Evolutionary conservation across 108 stramenopile genomes (phyloP).

Genomic region (Thalassiosira profunda): DNA sequence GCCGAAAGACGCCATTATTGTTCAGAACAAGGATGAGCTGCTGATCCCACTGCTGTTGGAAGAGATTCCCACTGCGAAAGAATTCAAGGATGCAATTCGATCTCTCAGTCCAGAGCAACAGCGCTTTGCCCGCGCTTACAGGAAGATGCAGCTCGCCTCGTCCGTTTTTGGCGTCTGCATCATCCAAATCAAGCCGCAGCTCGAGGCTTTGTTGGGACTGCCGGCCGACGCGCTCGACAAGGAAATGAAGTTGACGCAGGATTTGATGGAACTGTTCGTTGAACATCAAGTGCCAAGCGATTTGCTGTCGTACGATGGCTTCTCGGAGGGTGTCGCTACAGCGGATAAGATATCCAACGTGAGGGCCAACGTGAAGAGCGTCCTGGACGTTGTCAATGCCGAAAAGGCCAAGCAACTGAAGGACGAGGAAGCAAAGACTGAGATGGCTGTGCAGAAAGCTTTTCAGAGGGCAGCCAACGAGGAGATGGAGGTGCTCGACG

Average conservation of each 20-base stretch:
- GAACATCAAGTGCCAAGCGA: constrained; percentile 91
- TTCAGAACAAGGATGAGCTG: constrained; percentile 92
- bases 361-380: constrained; percentile 61
- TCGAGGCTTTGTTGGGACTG: constrained; percentile 75
- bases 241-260: constrained; percentile 85
- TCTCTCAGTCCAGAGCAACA: constrained; percentile 92
- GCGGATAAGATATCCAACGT: constrained; percentile 71
- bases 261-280: constrained; percentile 83
- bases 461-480: constrained; percentile 7
- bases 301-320: constrained; percentile 79
- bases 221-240: constrained; percentile 76
- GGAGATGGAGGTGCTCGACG: background rate
- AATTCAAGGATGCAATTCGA: constrained; percentile 87
- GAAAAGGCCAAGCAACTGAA: constrained; percentile 63
- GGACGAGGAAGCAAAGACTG: constrained; percentile 52
- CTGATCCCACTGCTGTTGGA: constrained; percentile 80
- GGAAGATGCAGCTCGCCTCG: constrained; percentile 83
- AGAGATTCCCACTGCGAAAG: constrained; percentile 83
- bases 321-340: constrained; percentile 25
- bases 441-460: constrained; percentile 45
- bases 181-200: constrained; percentile 90
- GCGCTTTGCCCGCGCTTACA: constrained; percentile 76
- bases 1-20: constrained; percentile 85
- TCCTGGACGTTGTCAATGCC: constrained; percentile 65
- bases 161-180: constrained; percentile 85